Evolutionary conservation across 225 moss, liverwort and hornwort species (phyloP).

Genomic region (Sphagnum contortum): DNA sequence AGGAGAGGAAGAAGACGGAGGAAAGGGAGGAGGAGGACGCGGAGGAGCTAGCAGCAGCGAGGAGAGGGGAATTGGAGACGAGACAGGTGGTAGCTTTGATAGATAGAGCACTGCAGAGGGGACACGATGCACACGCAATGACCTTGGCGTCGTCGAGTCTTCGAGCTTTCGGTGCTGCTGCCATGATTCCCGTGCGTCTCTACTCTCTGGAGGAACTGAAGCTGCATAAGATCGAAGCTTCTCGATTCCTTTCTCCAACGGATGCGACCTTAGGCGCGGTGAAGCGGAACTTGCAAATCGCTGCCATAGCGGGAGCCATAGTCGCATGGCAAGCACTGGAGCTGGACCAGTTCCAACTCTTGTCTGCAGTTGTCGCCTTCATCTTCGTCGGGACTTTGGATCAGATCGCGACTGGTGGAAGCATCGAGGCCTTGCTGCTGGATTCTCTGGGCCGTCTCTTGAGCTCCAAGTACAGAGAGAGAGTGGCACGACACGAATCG

Average conservation of each 20-base stretch:
- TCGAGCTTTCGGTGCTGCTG: conserved; percentile 62
- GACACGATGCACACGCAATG: conserved; percentile 67
- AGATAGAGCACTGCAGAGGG: conserved; percentile 54
- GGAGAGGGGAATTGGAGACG: conserved; percentile 32
- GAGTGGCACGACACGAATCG: conserved; percentile 96
- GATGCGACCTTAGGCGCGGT: conserved; percentile 70
- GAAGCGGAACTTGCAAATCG: conserved; percentile 62
- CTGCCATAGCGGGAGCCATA: conserved; percentile 45
- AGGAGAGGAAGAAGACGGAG: conserved; percentile 15
- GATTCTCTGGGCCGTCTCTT: conserved; percentile 73
- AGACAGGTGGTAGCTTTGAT: conserved; percentile 51
- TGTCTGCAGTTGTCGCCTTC: conserved; percentile 47
- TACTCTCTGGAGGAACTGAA: conserved; percentile 84
- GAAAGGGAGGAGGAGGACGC: conserved; percentile 20
- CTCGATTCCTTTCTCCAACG: conserved; percentile 67
- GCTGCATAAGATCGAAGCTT: conserved; percentile 78
- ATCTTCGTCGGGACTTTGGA: conserved; percentile 84
- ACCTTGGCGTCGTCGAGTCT: conserved; percentile 52
- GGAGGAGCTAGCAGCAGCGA: conserved; percentile 23
- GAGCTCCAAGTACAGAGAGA: conserved; percentile 66
- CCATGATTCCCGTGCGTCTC: conserved; percentile 74
- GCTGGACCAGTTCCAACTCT: conserved; percentile 52
- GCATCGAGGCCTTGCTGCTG: conserved; percentile 64
- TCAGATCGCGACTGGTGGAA: conserved; percentile 83
- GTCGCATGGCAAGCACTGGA: conserved; percentile 64